Conservation (phyloP, 345 rosid species). For the Linum trigynum region DNA sequence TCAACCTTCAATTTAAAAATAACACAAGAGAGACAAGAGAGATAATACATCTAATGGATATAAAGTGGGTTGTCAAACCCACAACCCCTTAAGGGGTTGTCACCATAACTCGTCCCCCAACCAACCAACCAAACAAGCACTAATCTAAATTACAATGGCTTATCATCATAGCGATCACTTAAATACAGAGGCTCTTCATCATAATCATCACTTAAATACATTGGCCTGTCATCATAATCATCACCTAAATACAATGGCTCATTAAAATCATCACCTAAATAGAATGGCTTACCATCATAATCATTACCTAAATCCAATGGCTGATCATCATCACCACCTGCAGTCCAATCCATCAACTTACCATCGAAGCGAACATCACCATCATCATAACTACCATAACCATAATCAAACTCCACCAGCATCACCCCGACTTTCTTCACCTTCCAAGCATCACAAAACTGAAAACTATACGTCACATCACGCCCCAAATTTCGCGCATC, state of each 20-base stretch:
- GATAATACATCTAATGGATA: too few species aligned
- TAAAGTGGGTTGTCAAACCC: too few species aligned
- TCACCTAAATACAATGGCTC: neutral
- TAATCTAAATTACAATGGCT: too few species aligned
- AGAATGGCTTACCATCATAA: neutral
- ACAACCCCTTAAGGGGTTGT: too few species aligned
- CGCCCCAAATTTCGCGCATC: neutral
- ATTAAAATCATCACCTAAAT: neutral
- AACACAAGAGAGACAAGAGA: too few species aligned
- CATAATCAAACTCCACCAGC: neutral
- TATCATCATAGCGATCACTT: neutral
- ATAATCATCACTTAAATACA: too few species aligned
- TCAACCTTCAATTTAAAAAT: too few species aligned
- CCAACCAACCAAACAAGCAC: too few species aligned
- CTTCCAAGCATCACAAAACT: neutral
- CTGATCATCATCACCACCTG: neutral
- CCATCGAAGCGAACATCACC: neutral
- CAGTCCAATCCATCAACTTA: neutral
- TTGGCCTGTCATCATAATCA: neutral
- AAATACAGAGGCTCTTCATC: too few species aligned
- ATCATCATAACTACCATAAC: neutral
- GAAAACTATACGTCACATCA: neutral
- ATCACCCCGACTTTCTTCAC: neutral
- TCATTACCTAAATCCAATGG: neutral
- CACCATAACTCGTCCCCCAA: too few species aligned